Percentiles rank a stretch among this genome's conserved stretches.
phyloP scores from a whole-genome alignment of 768 basidiomycete species.

The Fistulinella prunicolor region DNA sequence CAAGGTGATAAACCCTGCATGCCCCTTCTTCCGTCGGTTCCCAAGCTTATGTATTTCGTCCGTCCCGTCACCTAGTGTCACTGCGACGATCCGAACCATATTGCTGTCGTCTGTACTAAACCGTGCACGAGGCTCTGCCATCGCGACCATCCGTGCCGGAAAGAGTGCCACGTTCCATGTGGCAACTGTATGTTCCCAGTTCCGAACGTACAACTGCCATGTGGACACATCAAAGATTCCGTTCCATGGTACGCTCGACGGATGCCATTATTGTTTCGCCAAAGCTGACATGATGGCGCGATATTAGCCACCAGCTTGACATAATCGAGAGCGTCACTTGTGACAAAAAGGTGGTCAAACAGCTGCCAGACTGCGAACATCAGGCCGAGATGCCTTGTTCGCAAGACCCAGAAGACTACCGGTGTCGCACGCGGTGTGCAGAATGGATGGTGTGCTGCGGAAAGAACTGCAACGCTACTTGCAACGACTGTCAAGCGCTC shows the following conservation, averaged over 20 bases:
- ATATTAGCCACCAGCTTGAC: slow-evolving; percentile 48
- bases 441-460: slow-evolving; percentile 52
- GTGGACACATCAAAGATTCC: slow-evolving; percentile 46
- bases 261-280: background rate
- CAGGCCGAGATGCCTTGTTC: slow-evolving; percentile 45
- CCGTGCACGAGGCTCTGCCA: slow-evolving; percentile 51
- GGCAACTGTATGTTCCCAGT: slow-evolving; percentile 51
- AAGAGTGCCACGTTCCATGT: slow-evolving; percentile 50
- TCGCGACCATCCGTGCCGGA: slow-evolving; percentile 56
- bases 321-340: slow-evolving; percentile 45
- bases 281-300: background rate
- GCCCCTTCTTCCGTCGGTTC: background rate
- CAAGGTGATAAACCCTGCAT: too few relatives aligned
- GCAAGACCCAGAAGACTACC: slow-evolving; percentile 36
- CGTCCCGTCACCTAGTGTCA: slow-evolving; percentile 46
- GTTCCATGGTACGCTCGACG: slow-evolving; percentile 47
- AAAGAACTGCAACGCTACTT: slow-evolving; percentile 46
- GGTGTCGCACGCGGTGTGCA: slow-evolving; percentile 43
- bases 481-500: slow-evolving; percentile 45
- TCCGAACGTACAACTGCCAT: slow-evolving; percentile 48
- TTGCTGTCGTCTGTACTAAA: slow-evolving; percentile 44
- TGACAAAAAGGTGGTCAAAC: slow-evolving; percentile 39
- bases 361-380: slow-evolving; percentile 55
- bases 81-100: slow-evolving; percentile 54
- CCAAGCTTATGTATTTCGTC: too few relatives aligned